Percentiles rank a stretch among this genome's conserved stretches.
Evolutionary conservation across 345 rosid species (phyloP).

Genomic region (Geranium brycei): DNA sequence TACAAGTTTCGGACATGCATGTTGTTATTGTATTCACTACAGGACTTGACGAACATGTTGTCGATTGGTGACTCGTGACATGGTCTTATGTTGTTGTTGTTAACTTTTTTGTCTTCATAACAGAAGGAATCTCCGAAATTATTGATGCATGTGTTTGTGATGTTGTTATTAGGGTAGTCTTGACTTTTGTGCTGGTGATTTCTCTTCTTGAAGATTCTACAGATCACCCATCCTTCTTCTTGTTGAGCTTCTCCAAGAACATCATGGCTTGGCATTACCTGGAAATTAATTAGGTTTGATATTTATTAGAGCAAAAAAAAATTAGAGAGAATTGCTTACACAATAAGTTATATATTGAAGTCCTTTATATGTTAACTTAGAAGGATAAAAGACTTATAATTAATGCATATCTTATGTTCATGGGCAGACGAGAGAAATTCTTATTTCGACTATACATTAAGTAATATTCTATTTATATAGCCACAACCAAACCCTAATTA

Average conservation of each 20-base stretch:
- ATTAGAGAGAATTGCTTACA: too few relatives aligned
- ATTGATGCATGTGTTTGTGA: constrained; percentile 11
- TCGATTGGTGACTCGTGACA: too few relatives aligned
- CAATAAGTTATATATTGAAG: too few relatives aligned
- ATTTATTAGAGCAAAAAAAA: too few relatives aligned
- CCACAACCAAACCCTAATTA: too few relatives aligned
- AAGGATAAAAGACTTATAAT: too few relatives aligned
- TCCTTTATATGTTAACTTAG: too few relatives aligned
- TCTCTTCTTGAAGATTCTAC: constrained; percentile 87
- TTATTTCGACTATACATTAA: too few relatives aligned
- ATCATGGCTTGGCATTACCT: neutral
- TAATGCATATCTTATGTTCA: too few relatives aligned
- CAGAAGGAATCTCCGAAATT: constrained; percentile 20
- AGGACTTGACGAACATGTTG: neutral
- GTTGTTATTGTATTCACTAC: neutral
- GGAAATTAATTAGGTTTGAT: neutral
- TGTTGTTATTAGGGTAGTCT: neutral
- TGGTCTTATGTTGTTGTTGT: neutral
- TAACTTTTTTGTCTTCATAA: constrained; percentile 3
- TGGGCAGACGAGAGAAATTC: too few relatives aligned
- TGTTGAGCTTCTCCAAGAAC: neutral
- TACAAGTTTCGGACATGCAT: neutral
- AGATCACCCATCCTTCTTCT: constrained; percentile 98
- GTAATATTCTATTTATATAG: too few relatives aligned
- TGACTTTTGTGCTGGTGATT: constrained; percentile 57